phyloP scores from a whole-genome alignment of 2,329 filamentous ascomycete genomes.

The Polytolypa hystricis region DNA sequence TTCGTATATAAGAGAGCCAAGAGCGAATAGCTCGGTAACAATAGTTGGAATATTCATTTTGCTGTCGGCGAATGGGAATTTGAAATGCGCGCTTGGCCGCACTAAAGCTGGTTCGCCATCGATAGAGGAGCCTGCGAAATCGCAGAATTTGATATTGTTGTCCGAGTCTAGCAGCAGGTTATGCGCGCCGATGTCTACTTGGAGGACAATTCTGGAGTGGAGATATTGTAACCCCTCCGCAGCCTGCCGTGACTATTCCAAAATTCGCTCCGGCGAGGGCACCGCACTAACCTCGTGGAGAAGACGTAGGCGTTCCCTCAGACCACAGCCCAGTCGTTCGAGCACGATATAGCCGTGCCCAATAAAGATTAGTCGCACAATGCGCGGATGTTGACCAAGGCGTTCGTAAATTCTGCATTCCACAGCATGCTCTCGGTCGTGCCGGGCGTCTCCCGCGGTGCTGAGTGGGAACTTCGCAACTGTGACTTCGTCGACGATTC shows the following conservation, averaged over 20 bases:
- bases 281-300: background rate
- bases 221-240: conserved; percentile 10
- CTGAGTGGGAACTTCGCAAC: too few relatives aligned
- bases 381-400: background rate
- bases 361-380: background rate
- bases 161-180: conserved; percentile 11
- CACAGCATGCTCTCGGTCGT: too few relatives aligned
- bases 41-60: too few relatives aligned
- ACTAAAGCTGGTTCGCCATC: conserved; percentile 6
- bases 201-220: conserved; percentile 8
- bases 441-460: too few relatives aligned
- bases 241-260: conserved; percentile 9
- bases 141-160: conserved; percentile 11
- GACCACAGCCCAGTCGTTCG: background rate
- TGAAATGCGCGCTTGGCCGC: background rate
- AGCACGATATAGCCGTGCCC: background rate
- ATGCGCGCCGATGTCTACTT: conserved; percentile 11
- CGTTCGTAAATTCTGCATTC: too few relatives aligned
- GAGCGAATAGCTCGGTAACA: background rate
- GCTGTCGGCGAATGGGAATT: background rate
- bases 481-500: too few relatives aligned
- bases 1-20: background rate
- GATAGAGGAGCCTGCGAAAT: conserved; percentile 13
- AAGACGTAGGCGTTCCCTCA: background rate
- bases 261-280: background rate